These are phyloP conservation scores for Aureobasidium sp. DNA, from an alignment of 2,329 filamentous ascomycete species.

Conservation along the genomic window DNA sequence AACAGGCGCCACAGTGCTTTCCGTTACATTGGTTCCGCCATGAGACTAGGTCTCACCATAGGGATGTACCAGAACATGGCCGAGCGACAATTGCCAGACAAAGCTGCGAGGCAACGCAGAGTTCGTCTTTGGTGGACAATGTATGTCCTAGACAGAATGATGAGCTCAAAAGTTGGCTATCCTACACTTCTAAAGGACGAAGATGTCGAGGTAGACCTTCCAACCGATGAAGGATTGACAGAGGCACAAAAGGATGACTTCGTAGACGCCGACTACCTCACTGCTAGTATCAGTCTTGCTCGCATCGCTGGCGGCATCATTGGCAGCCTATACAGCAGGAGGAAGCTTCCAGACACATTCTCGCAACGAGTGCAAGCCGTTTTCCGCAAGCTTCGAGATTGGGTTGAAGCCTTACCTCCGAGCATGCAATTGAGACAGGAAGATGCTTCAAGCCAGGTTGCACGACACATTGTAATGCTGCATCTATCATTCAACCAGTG, in stretches of 20 bases:
- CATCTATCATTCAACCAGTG: slow-evolving; percentile 31
- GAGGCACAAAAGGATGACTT: slow-evolving; percentile 23
- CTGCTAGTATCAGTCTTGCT: slow-evolving; percentile 36
- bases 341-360: slow-evolving; percentile 26
- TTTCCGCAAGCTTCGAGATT: slow-evolving; percentile 31
- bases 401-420: slow-evolving; percentile 31
- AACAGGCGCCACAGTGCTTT: slow-evolving; percentile 43
- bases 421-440: slow-evolving; percentile 29
- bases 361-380: slow-evolving; percentile 33
- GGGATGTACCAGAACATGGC: slow-evolving; percentile 38
- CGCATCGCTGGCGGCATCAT: slow-evolving; percentile 26
- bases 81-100: slow-evolving; percentile 36
- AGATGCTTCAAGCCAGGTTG: slow-evolving; percentile 19
- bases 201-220: slow-evolving; percentile 37
- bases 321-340: slow-evolving; percentile 19
- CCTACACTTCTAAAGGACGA: slow-evolving; percentile 29
- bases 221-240: slow-evolving; percentile 31
- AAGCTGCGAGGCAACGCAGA: slow-evolving; percentile 27
- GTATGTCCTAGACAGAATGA: slow-evolving; percentile 30
- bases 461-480: slow-evolving; percentile 28
- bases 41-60: slow-evolving; percentile 39
- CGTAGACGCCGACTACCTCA: slow-evolving; percentile 34
- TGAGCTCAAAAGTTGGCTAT: slow-evolving; percentile 30
- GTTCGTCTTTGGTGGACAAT: slow-evolving; percentile 32
- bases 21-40: slow-evolving; percentile 38